phyloP scores from a whole-genome alignment of 495 filamentous ascomycete species.

The Polyplosphaeria fusca region DNA sequence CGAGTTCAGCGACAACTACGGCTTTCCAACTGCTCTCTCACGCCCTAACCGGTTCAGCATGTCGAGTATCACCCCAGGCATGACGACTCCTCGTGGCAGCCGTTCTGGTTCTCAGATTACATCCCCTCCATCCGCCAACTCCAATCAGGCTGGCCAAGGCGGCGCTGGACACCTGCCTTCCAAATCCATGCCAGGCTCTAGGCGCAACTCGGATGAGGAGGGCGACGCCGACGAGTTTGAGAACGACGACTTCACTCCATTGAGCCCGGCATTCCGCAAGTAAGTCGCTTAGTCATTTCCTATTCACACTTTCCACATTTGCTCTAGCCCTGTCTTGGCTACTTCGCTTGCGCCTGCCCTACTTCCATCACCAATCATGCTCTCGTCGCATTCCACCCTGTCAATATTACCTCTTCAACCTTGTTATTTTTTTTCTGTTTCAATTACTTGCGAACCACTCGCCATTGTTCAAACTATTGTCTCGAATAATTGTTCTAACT shows the following conservation, averaged over 20 bases:
- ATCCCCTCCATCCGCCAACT: constrained; percentile 50
- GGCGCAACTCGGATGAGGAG: constrained; percentile 79
- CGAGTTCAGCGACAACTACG: constrained; percentile 74
- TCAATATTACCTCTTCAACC: constrained; percentile 2
- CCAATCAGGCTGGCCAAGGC: constrained; percentile 42
- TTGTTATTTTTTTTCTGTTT: too few species aligned
- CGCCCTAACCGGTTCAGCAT: constrained; percentile 79
- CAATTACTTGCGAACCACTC: too few species aligned
- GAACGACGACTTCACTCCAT: constrained; percentile 49
- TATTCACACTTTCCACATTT: not conserved
- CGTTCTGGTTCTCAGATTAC: constrained; percentile 71
- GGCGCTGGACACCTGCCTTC: constrained; percentile 58
- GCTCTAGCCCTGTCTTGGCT: not conserved
- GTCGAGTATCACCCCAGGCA: constrained; percentile 70
- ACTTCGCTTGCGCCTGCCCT: too few species aligned
- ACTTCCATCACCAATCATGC: constrained; percentile 1
- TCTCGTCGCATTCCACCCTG: constrained; percentile 14
- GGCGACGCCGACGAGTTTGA: constrained; percentile 62
- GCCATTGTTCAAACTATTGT: too few species aligned
- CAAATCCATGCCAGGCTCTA: constrained; percentile 80
- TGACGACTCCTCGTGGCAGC: constrained; percentile 61
- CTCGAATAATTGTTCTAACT: too few species aligned
- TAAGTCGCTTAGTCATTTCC: constrained; percentile 53
- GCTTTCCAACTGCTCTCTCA: constrained; percentile 68
- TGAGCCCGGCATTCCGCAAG: constrained; percentile 60